Conservation (phyloP, 148 eudicot genomes). For the Chenopodium berlandieri region DNA sequence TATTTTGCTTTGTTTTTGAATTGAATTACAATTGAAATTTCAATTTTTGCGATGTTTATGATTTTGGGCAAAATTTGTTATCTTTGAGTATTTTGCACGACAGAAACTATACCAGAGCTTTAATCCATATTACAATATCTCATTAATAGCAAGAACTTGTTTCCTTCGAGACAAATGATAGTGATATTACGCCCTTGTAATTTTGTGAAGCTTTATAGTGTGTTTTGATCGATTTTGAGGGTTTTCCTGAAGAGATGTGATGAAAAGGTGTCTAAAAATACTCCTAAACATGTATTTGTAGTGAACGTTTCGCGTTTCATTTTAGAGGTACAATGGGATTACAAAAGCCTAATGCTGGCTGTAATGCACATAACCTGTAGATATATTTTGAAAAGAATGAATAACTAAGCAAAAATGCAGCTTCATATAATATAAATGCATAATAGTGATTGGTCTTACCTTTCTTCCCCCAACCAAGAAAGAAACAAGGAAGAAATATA, state of each 20-base stretch:
- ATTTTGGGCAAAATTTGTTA: not conserved
- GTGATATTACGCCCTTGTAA: not conserved
- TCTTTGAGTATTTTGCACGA: not conserved
- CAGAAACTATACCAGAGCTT: not conserved
- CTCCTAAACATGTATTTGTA: not conserved
- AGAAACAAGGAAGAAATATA: too few relatives aligned
- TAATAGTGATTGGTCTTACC: too few relatives aligned
- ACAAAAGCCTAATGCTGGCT: not conserved
- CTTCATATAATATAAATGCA: too few relatives aligned
- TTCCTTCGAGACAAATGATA: not conserved
- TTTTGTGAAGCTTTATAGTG: not conserved
- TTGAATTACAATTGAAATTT: not conserved
- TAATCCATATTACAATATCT: not conserved
- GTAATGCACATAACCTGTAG: too few relatives aligned
- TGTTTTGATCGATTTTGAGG: not conserved
- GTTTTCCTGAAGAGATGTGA: not conserved
- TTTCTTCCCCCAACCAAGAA: too few relatives aligned
- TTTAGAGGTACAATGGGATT: not conserved
- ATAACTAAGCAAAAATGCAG: too few relatives aligned
- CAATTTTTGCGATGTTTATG: not conserved
- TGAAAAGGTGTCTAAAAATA: too few relatives aligned
- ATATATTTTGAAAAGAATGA: too few relatives aligned
- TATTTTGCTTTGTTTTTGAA: not conserved
- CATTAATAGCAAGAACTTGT: not conserved
- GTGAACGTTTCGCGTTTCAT: too few relatives aligned